Conservation (phyloP, 495 filamentous ascomycete species). For the Jackrogersella multiformis region DNA sequence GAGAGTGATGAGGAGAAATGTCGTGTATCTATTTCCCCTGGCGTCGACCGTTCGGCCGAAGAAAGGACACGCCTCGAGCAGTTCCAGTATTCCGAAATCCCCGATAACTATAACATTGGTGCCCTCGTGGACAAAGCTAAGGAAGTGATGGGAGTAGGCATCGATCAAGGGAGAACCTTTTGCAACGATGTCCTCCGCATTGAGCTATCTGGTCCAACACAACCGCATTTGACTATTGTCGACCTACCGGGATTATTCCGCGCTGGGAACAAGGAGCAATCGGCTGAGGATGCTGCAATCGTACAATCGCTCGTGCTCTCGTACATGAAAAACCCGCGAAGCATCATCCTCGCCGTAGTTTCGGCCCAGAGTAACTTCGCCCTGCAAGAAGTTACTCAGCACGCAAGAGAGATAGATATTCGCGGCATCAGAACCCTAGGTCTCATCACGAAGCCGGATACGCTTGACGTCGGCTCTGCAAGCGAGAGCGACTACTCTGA, state of each 20-base stretch:
- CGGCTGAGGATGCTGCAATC: constrained; percentile 58
- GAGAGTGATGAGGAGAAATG: constrained; percentile 46
- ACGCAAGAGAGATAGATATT: constrained; percentile 77
- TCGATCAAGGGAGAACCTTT: constrained; percentile 56
- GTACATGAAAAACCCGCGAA: constrained; percentile 69
- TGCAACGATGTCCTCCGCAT: constrained; percentile 73
- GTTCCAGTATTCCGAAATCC: constrained; percentile 43
- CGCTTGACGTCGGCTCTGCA: constrained; percentile 56
- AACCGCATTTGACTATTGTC: constrained; percentile 73
- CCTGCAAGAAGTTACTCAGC: constrained; percentile 71
- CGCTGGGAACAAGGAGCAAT: constrained; percentile 60
- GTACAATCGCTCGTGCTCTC: constrained; percentile 62
- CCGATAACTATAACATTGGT: constrained; percentile 48
- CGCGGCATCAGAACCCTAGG: constrained; percentile 81
- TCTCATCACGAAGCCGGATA: constrained; percentile 87
- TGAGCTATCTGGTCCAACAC: constrained; percentile 69
- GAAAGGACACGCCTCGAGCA: constrained; percentile 38
- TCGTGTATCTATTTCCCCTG: constrained; percentile 58
- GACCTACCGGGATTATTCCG: constrained; percentile 74
- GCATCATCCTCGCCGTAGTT: constrained; percentile 72
- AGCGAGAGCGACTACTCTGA: constrained; percentile 62
- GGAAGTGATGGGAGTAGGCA: constrained; percentile 61
- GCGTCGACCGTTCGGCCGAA: constrained; percentile 31
- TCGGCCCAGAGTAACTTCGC: constrained; percentile 71
- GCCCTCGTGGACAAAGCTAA: constrained; percentile 61